Evolutionary conservation across 202 grass and related monocot species (phyloP).

Genomic region (Brachypodium distachyon): DNA sequence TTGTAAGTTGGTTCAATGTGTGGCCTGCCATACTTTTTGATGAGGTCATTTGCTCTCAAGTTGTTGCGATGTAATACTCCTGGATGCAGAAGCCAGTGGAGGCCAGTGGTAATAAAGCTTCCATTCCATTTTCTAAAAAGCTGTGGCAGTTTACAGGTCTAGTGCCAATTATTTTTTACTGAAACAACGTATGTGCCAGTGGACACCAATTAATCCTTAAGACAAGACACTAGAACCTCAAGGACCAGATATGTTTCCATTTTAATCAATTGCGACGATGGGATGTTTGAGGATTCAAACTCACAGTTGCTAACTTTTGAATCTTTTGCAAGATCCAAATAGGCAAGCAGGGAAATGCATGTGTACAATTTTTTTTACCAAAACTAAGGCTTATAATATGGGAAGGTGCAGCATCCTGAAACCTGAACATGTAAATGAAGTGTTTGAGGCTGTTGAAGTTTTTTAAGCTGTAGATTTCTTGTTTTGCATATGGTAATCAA

Average conservation of each 20-base stretch:
- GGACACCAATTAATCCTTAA: background rate
- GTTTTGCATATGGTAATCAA: background rate
- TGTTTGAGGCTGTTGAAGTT: background rate
- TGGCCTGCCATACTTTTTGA: too few species aligned
- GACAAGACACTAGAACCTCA: background rate
- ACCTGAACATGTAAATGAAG: background rate
- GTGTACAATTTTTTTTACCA: background rate
- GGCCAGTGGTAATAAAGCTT: too few species aligned
- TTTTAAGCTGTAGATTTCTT: background rate
- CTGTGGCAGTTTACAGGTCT: background rate
- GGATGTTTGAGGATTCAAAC: slow-evolving; percentile 3
- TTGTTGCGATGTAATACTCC: too few species aligned
- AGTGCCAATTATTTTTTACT: too few species aligned
- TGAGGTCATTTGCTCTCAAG: too few species aligned
- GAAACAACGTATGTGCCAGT: background rate
- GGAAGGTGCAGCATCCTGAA: background rate
- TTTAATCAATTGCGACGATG: background rate
- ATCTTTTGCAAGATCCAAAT: background rate
- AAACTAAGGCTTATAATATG: background rate
- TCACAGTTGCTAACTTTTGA: background rate
- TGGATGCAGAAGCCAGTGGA: too few species aligned
- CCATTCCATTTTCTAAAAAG: too few species aligned
- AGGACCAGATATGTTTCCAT: background rate
- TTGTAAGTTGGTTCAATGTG: too few species aligned
- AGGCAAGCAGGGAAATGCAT: background rate